phyloP scores from a whole-genome alignment of 2,329 filamentous ascomycete species.

The Cadophora gregata region DNA sequence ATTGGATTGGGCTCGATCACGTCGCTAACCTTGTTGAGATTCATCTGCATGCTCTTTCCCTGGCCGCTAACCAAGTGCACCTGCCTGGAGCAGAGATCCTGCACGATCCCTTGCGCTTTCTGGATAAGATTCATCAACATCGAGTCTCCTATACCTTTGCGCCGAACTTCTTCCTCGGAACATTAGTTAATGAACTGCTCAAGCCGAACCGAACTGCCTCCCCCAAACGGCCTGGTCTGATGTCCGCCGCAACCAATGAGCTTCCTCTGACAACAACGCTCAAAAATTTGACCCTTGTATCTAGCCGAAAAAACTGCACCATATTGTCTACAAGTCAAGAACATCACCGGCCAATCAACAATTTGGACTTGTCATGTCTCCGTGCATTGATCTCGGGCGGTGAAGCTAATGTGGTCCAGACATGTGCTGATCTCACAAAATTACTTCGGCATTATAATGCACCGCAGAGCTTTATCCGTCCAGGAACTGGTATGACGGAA shows the following conservation, averaged over 20 bases:
- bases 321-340: too few species aligned
- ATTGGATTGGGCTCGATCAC: conserved; percentile 57
- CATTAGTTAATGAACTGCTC: conserved; percentile 21
- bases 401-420: conserved; percentile 51
- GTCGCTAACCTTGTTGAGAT: conserved; percentile 58
- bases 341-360: background rate
- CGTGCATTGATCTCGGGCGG: conserved; percentile 50
- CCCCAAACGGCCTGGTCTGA: background rate
- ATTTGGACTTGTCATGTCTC: conserved; percentile 44
- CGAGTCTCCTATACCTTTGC: conserved; percentile 53
- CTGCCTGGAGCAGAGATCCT: conserved; percentile 51
- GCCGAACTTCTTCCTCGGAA: conserved; percentile 49
- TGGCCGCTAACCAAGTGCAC: conserved; percentile 53
- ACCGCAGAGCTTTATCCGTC: conserved; percentile 45
- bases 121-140: conserved; percentile 49
- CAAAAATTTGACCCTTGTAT: background rate
- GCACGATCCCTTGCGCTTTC: conserved; percentile 48
- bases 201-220: background rate
- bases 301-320: background rate
- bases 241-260: conserved; percentile 1
- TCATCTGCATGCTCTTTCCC: conserved; percentile 55
- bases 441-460: conserved; percentile 46
- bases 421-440: conserved; percentile 40
- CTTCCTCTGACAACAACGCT: background rate
- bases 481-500: conserved; percentile 59